A percentile compares a stretch with the other conserved stretches of the same genome.
Evolutionary conservation across 352 stramenopile species (phyloP).

Genomic region (Phytophthora pseudosyringae): DNA sequence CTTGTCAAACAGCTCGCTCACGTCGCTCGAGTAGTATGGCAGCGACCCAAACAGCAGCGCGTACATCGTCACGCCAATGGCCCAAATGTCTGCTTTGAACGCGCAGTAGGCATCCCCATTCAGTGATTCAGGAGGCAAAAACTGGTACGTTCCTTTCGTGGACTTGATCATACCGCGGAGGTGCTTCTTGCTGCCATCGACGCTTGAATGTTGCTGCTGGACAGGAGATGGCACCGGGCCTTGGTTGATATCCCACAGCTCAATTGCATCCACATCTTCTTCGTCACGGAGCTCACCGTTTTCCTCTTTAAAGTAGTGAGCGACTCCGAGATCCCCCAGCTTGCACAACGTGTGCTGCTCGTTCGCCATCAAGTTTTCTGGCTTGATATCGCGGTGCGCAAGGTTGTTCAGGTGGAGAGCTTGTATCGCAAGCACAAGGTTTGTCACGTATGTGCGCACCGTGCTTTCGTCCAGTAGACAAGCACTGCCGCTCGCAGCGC

Average conservation of each 20-base stretch:
- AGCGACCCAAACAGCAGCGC: slow-evolving; percentile 88
- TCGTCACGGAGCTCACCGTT: slow-evolving; percentile 58
- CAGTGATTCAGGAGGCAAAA: slow-evolving; percentile 71
- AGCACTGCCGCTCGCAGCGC: slow-evolving; percentile 35
- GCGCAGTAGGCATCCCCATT: slow-evolving; percentile 75
- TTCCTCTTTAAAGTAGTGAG: slow-evolving; percentile 76
- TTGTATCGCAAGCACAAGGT: slow-evolving; percentile 72
- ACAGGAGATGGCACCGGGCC: slow-evolving; percentile 6
- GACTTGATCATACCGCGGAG: slow-evolving; percentile 60
- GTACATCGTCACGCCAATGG: slow-evolving; percentile 92
- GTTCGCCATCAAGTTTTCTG: slow-evolving; percentile 78
- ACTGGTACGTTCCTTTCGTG: slow-evolving; percentile 83
- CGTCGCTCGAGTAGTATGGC: slow-evolving; percentile 90
- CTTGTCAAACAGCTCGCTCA: slow-evolving; percentile 89
- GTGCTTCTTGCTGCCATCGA: slow-evolving; percentile 7
- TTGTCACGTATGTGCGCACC: slow-evolving; percentile 59
- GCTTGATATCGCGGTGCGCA: slow-evolving; percentile 89
- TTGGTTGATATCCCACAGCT: slow-evolving; percentile 51
- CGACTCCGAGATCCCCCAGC: slow-evolving; percentile 83
- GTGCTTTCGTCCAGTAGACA: slow-evolving; percentile 53
- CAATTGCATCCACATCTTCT: slow-evolving; percentile 53
- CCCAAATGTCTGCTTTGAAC: slow-evolving; percentile 92
- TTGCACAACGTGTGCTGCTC: slow-evolving; percentile 71
- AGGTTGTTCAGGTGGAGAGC: slow-evolving; percentile 78
- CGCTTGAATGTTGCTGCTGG: not conserved